phyloP scores from a whole-genome alignment of 2,329 filamentous ascomycete genomes.

The Botrytis elliptica region DNA sequence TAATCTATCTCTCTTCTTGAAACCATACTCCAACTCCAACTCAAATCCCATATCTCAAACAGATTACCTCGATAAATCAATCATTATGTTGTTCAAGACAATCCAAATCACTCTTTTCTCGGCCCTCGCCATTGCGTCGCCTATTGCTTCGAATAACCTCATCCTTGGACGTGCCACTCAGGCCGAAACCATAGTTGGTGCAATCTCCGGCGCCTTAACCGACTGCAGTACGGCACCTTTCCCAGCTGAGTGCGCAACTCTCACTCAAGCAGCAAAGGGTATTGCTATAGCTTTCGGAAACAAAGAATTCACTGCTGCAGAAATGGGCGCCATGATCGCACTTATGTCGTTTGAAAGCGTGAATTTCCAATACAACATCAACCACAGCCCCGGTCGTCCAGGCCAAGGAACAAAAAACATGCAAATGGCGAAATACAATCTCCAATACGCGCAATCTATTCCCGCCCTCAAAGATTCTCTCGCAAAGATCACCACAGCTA shows the following conservation, averaged over 20 bases:
- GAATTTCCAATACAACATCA: slow-evolving; percentile 61
- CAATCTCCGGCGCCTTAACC: slow-evolving; percentile 47
- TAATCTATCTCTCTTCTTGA: background rate
- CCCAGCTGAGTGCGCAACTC: slow-evolving; percentile 53
- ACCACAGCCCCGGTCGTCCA: slow-evolving; percentile 51
- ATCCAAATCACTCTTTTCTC: background rate
- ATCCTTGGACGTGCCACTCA: background rate
- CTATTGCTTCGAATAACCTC: background rate
- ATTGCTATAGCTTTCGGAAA: background rate
- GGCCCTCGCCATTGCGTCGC: background rate
- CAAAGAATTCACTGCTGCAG: slow-evolving; percentile 28
- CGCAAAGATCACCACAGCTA: slow-evolving; percentile 35
- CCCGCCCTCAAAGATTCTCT: slow-evolving; percentile 43
- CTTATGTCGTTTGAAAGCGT: slow-evolving; percentile 61
- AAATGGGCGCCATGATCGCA: slow-evolving; percentile 59
- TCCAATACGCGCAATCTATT: slow-evolving; percentile 52
- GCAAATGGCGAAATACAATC: slow-evolving; percentile 57
- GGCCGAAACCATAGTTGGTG: background rate
- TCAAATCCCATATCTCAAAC: background rate
- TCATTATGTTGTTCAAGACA: background rate
- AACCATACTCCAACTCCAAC: background rate
- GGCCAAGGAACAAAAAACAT: slow-evolving; percentile 67
- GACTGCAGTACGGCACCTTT: slow-evolving; percentile 47
- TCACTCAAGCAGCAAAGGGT: slow-evolving; percentile 36
- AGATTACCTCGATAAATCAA: background rate